Conservation (phyloP, 2,329 filamentous ascomycete genomes). For the Myriosclerotinia duriaeana region DNA sequence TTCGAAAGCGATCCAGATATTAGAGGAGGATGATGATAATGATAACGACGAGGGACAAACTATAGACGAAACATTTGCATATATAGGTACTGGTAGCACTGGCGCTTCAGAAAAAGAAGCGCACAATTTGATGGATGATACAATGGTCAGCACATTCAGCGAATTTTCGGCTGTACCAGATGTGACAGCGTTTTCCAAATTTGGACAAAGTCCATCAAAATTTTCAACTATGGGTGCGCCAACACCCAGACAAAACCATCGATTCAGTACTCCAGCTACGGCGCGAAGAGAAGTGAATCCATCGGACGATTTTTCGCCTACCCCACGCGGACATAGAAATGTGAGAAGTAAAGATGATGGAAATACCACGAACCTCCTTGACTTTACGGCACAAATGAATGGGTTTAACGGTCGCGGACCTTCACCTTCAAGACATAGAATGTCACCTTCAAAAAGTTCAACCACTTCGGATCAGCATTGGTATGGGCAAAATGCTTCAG, state of each 20-base stretch:
- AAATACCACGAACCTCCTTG: slow-evolving; percentile 75
- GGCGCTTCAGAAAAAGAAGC: slow-evolving; percentile 27
- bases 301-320: slow-evolving; percentile 41
- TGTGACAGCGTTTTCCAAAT: slow-evolving; percentile 76
- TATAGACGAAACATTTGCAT: slow-evolving; percentile 36
- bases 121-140: slow-evolving; percentile 41
- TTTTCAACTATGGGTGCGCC: slow-evolving; percentile 45
- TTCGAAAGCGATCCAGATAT: slow-evolving; percentile 60
- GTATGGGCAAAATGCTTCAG: slow-evolving; percentile 22
- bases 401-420: slow-evolving; percentile 47
- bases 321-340: slow-evolving; percentile 43
- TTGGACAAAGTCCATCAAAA: slow-evolving; percentile 65
- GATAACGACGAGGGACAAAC: slow-evolving; percentile 35
- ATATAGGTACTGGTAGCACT: slow-evolving; percentile 40
- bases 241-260: slow-evolving; percentile 38
- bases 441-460: slow-evolving; percentile 47
- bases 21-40: slow-evolving; percentile 51
- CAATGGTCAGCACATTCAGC: slow-evolving; percentile 56
- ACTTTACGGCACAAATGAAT: slow-evolving; percentile 81
- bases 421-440: slow-evolving; percentile 53
- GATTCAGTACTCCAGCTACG: slow-evolving; percentile 37
- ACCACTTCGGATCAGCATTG: slow-evolving; percentile 34
- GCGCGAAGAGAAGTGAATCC: slow-evolving; percentile 33
- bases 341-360: slow-evolving; percentile 39
- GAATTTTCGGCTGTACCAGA: slow-evolving; percentile 87